A percentile compares a stretch with the other conserved stretches of the same genome.
Evolutionary conservation across 352 stramenopile species (phyloP).

Genomic region (Pythium folliculosum): DNA sequence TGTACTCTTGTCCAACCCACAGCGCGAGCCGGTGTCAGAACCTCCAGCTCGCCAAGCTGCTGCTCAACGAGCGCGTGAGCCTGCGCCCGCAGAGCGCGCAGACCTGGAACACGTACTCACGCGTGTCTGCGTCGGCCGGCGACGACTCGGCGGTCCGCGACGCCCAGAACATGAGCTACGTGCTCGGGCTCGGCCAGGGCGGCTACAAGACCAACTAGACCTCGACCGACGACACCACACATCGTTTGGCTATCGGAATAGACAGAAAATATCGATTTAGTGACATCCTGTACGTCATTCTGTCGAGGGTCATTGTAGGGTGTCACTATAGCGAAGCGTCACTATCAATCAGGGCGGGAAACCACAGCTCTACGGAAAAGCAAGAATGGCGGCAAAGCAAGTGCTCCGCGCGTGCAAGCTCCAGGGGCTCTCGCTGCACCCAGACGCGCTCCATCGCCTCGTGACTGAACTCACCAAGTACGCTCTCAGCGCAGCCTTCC

Average conservation of each 20-base stretch:
- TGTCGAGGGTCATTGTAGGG: not conserved
- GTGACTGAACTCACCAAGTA: constrained; percentile 70
- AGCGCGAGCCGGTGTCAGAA: constrained; percentile 74
- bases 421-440: constrained; percentile 78
- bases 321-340: not conserved
- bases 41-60: constrained; percentile 66
- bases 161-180: constrained; percentile 89
- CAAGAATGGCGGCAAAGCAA: constrained; percentile 71
- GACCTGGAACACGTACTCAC: constrained; percentile 77
- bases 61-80: constrained; percentile 84
- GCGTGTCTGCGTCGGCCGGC: constrained; percentile 65
- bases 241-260: constrained; percentile 15
- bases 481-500: not conserved
- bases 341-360: constrained; percentile 7
- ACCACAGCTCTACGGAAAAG: not conserved
- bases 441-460: constrained; percentile 64
- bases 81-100: constrained; percentile 77
- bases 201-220: constrained; percentile 75
- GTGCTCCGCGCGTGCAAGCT: constrained; percentile 86
- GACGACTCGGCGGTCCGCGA: constrained; percentile 77
- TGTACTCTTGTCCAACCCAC: not conserved
- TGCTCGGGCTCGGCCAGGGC: constrained; percentile 76
- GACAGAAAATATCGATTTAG: constrained; percentile 14
- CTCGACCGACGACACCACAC: not conserved
- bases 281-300: constrained; percentile 19